Percentiles rank a stretch among this genome's conserved stretches.
phyloP scores from a whole-genome alignment of 495 filamentous ascomycete genomes.

The Hyphodiscus hymeniophilus region DNA sequence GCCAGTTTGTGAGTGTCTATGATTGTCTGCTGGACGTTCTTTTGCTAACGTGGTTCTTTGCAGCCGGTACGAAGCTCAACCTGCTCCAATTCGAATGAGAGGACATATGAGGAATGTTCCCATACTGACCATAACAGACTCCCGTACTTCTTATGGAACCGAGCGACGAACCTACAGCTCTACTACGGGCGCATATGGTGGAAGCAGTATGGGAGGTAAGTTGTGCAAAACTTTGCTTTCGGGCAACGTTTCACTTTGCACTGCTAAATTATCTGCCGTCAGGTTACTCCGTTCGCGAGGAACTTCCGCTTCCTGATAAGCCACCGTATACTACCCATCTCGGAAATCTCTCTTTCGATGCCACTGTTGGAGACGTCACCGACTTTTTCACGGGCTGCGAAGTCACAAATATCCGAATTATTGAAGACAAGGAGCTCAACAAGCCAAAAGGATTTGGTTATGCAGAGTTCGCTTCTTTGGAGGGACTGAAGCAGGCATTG shows the following conservation, averaged over 20 bases:
- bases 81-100: not conserved
- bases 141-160: constrained; percentile 18
- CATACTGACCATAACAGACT: constrained; percentile 18
- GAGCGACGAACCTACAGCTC: constrained; percentile 23
- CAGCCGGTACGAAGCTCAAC: constrained; percentile 9
- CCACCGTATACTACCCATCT: constrained; percentile 94
- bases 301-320: constrained; percentile 78
- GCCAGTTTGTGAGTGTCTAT: constrained; percentile 22
- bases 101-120: not conserved
- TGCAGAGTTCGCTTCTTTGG: constrained; percentile 82
- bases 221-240: not conserved
- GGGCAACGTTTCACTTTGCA: not conserved
- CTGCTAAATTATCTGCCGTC: not conserved
- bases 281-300: constrained; percentile 67
- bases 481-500: constrained; percentile 86
- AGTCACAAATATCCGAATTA: constrained; percentile 83
- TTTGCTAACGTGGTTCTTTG: constrained; percentile 11
- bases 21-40: not conserved
- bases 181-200: constrained; percentile 20
- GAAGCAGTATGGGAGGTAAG: constrained; percentile 17
- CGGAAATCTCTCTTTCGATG: constrained; percentile 93
- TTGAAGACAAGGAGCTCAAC: constrained; percentile 85
- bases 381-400: constrained; percentile 81
- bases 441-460: constrained; percentile 98
- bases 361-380: constrained; percentile 67